phyloP scores from a whole-genome alignment of 2,329 filamentous ascomycete species.

The Aquanectria penicillioides region DNA sequence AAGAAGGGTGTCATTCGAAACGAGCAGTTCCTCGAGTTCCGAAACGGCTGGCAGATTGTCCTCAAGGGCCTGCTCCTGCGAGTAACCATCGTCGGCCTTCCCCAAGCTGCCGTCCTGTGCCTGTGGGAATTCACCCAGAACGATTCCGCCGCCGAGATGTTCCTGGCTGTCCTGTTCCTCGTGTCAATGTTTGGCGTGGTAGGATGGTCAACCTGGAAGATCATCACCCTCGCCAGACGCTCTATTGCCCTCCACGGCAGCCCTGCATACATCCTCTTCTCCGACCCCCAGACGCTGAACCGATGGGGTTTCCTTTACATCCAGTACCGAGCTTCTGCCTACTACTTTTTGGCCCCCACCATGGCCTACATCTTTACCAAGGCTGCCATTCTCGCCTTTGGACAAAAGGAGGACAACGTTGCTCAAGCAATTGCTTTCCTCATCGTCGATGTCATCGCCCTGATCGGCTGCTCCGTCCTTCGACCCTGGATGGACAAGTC shows the following conservation, averaged over 20 bases:
- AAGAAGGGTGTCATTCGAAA: constrained; percentile 80
- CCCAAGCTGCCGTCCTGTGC: constrained; percentile 88
- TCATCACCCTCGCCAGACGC: constrained; percentile 66
- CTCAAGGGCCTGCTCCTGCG: constrained; percentile 94
- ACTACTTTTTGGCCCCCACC: constrained; percentile 89
- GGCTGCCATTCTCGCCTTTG: constrained; percentile 86
- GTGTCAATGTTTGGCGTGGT: constrained; percentile 80
- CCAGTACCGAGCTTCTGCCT: constrained; percentile 93
- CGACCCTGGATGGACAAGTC: constrained; percentile 99
- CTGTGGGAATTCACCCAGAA: constrained; percentile 91
- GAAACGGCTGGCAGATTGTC: constrained; percentile 90
- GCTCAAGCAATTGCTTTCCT: constrained; percentile 87
- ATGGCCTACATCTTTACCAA: constrained; percentile 84
- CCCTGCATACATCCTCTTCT: constrained; percentile 95
- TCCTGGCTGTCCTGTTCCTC: constrained; percentile 89
- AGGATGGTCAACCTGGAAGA: constrained; percentile 86
- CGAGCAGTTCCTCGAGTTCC: constrained; percentile 91
- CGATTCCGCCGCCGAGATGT: constrained; percentile 86
- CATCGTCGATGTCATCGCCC: constrained; percentile 80
- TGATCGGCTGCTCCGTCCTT: constrained; percentile 81
- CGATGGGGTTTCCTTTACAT: constrained; percentile 99
- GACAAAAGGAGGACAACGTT: constrained; percentile 70
- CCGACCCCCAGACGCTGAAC: constrained; percentile 88
- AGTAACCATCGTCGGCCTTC: constrained; percentile 87
- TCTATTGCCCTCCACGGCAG: constrained; percentile 92